phyloP scores from a whole-genome alignment of 2,329 filamentous ascomycete species.

The Alternaria atra region DNA sequence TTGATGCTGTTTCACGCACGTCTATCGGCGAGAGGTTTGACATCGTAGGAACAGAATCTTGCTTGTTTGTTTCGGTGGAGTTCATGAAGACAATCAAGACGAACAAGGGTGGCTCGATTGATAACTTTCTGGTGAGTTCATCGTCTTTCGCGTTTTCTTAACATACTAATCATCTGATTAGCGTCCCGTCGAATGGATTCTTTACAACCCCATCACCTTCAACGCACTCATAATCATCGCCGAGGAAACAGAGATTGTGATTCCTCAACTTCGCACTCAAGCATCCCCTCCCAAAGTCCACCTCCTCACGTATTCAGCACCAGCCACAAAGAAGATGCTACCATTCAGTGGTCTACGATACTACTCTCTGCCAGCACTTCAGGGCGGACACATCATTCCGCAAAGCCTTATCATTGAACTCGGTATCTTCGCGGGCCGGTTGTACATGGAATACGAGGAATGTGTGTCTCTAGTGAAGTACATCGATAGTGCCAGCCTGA shows the following conservation, averaged over 20 bases:
- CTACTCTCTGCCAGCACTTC: conserved; percentile 60
- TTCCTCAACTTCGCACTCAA: conserved; percentile 53
- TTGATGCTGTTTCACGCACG: too few relatives aligned
- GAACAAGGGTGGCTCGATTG: conserved; percentile 36
- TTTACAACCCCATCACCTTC: conserved; percentile 59
- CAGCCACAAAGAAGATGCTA: conserved; percentile 66
- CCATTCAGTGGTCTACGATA: conserved; percentile 63
- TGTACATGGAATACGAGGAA: conserved; percentile 65
- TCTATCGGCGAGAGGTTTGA: too few relatives aligned
- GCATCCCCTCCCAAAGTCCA: conserved; percentile 27
- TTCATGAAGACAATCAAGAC: too few relatives aligned
- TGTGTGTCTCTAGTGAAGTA: conserved; percentile 24
- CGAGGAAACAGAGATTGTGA: conserved; percentile 66
- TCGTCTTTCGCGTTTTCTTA: not conserved
- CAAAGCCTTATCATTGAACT: conserved; percentile 64
- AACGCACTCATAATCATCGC: conserved; percentile 66
- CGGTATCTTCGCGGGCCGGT: conserved; percentile 65
- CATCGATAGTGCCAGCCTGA: conserved; percentile 3
- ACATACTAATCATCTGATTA: not conserved
- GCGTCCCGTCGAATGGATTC: conserved; percentile 64
- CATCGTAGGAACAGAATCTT: too few relatives aligned
- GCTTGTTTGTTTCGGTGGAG: too few relatives aligned
- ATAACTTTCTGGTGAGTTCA: conserved; percentile 48
- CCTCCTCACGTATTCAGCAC: conserved; percentile 65
- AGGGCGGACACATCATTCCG: conserved; percentile 53